A percentile compares a stretch with the other conserved stretches of the same genome.
Evolutionary conservation across 306 rosid species (phyloP).

Genomic region (Cotoneaster glaucophyllus): DNA sequence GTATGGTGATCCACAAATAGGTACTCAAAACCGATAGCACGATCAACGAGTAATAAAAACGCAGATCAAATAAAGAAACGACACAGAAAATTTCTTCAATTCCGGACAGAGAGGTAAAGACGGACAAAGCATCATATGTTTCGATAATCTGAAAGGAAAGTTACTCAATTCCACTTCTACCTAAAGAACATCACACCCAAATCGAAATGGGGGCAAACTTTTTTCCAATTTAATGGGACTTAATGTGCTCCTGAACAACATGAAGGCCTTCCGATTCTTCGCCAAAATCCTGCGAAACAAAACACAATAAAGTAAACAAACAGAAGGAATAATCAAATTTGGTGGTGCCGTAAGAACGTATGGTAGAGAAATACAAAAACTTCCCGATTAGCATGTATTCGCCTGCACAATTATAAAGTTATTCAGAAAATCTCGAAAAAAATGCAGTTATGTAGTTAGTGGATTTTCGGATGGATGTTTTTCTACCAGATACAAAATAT

Average conservation of each 20-base stretch:
- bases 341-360: too few species aligned
- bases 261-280: conserved; percentile 38
- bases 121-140: background rate
- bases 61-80: background rate
- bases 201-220: background rate
- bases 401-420: too few species aligned
- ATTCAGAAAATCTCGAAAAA: too few species aligned
- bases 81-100: background rate
- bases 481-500: too few species aligned
- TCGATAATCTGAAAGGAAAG: background rate
- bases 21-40: too few species aligned
- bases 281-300: conserved; percentile 30
- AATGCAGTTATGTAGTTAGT: too few species aligned
- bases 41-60: background rate
- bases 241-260: conserved; percentile 39
- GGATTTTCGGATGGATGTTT: too few species aligned
- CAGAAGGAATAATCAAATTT: too few species aligned
- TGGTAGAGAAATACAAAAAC: too few species aligned
- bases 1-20: background rate
- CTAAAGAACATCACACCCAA: too few species aligned
- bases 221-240: conserved; percentile 22
- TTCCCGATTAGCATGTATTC: too few species aligned
- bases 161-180: conserved; percentile 1
- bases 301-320: background rate
- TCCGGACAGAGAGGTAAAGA: background rate